These are phyloP conservation scores for Spirogloea muscicola DNA, from an alignment of 139 green algal genomes.

Conservation along the genomic window DNA sequence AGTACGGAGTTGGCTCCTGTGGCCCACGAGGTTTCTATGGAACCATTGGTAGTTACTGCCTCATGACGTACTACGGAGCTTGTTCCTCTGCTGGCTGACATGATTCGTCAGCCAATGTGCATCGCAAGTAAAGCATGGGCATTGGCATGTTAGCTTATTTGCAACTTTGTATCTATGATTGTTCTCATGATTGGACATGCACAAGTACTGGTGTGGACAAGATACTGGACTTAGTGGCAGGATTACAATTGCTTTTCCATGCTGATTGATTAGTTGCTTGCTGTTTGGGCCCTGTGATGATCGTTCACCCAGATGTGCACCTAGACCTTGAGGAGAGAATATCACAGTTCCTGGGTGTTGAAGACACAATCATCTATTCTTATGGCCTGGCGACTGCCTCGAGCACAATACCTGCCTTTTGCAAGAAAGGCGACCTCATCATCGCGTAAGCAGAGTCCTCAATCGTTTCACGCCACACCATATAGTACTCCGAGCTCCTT, in stretches of 20 bases:
- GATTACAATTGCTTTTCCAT: too few relatives aligned
- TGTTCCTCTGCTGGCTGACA: too few relatives aligned
- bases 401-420: conserved; percentile 89
- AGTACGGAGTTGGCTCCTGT: conserved; percentile 94
- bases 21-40: conserved; percentile 98
- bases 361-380: conserved; percentile 88
- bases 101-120: too few relatives aligned
- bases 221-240: too few relatives aligned
- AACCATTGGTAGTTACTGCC: conserved; percentile 84
- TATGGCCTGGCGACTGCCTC: conserved; percentile 89
- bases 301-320: conserved; percentile 53
- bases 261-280: conserved; percentile 6
- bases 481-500: too few relatives aligned
- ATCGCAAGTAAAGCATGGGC: too few relatives aligned
- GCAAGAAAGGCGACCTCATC: conserved; percentile 82
- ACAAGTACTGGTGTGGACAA: too few relatives aligned
- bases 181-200: too few relatives aligned
- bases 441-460: conserved; percentile 63
- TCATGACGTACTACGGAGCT: too few relatives aligned
- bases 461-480: too few relatives aligned
- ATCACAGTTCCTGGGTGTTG: conserved; percentile 70
- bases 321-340: conserved; percentile 80
- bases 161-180: too few relatives aligned
- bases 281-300: neutral
- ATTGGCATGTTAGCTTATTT: too few relatives aligned